A percentile compares a stretch with the other conserved stretches of the same genome.
phyloP scores from a whole-genome alignment of 495 filamentous ascomycete species.

The Aspergillus biplanus region DNA sequence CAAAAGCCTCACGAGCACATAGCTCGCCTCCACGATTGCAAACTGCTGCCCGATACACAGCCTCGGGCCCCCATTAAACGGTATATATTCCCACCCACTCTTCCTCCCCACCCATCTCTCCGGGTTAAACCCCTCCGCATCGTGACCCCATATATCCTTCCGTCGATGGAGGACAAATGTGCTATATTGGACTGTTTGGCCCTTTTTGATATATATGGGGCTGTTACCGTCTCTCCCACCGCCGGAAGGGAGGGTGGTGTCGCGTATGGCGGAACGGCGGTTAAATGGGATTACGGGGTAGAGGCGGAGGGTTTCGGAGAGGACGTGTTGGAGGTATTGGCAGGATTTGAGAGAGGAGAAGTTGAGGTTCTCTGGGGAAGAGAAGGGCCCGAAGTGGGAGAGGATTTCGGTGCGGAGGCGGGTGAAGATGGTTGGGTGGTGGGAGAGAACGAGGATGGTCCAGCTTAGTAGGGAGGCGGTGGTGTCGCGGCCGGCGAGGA shows the following conservation, averaged over 20 bases:
- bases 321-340: slow-evolving; percentile 74
- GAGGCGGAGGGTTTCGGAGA: slow-evolving; percentile 50
- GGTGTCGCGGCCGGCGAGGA: slow-evolving; percentile 62
- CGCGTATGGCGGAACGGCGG: slow-evolving; percentile 62
- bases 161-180: slow-evolving; percentile 75
- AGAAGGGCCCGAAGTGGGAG: neutral
- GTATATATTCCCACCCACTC: slow-evolving; percentile 66
- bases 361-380: neutral
- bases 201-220: slow-evolving; percentile 66
- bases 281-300: slow-evolving; percentile 76
- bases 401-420: slow-evolving; percentile 55
- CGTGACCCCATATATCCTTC: slow-evolving; percentile 37
- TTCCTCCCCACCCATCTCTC: slow-evolving; percentile 62
- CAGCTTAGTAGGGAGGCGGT: slow-evolving; percentile 60
- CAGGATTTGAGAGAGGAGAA: slow-evolving; percentile 63
- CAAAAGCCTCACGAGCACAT: slow-evolving; percentile 64
- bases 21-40: slow-evolving; percentile 71
- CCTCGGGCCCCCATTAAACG: slow-evolving; percentile 74
- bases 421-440: slow-evolving; percentile 45
- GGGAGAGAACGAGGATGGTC: slow-evolving; percentile 56
- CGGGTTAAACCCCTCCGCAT: slow-evolving; percentile 59
- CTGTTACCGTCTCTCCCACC: slow-evolving; percentile 67
- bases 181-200: slow-evolving; percentile 48
- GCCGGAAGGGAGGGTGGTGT: slow-evolving; percentile 71
- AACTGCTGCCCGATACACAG: slow-evolving; percentile 77